A percentile compares a stretch with the other conserved stretches of the same genome.
These are phyloP conservation scores for Epichloe typhina DNA, from an alignment of 2,329 filamentous ascomycete species.

Conservation along the genomic window DNA sequence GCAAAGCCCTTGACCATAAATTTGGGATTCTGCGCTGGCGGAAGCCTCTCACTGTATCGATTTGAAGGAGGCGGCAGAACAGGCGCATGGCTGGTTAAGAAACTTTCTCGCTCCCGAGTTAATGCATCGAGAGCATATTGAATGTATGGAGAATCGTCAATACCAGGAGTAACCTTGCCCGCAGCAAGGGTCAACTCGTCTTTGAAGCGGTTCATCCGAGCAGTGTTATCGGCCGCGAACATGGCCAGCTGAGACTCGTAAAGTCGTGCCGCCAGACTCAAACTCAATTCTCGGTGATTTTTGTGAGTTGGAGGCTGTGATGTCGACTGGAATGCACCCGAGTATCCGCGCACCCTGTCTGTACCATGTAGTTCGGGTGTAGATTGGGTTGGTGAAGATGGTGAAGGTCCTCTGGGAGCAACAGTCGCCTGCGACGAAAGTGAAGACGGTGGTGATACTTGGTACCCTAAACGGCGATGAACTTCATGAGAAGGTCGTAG, in stretches of 20 bases:
- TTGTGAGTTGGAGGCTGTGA: not conserved
- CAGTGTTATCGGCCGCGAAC: constrained; percentile 20
- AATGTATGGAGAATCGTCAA: constrained; percentile 79
- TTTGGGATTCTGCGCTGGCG: constrained; percentile 4
- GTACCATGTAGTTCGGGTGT: constrained; percentile 31
- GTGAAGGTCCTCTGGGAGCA: constrained; percentile 11
- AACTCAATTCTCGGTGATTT: not conserved
- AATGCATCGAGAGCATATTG: constrained; percentile 82
- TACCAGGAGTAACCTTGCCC: constrained; percentile 53
- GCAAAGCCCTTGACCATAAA: constrained; percentile 1
- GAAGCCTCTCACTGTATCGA: constrained; percentile 18
- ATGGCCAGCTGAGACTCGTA: constrained; percentile 28
- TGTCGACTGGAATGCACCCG: constrained; percentile 12
- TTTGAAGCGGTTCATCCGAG: constrained; percentile 29
- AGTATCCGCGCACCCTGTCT: constrained; percentile 21
- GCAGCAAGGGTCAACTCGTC: constrained; percentile 38
- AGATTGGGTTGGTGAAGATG: constrained; percentile 27
- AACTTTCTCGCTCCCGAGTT: constrained; percentile 57
- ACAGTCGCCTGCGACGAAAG: constrained; percentile 23
- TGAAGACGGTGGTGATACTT: constrained; percentile 9
- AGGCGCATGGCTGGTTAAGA: constrained; percentile 31
- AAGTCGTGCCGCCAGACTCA: constrained; percentile 19
- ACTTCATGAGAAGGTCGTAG: not conserved
- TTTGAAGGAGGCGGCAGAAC: constrained; percentile 30
- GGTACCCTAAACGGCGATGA: not conserved